Conservation (phyloP, 2,329 filamentous ascomycete species). For the Penicillium hordei region DNA sequence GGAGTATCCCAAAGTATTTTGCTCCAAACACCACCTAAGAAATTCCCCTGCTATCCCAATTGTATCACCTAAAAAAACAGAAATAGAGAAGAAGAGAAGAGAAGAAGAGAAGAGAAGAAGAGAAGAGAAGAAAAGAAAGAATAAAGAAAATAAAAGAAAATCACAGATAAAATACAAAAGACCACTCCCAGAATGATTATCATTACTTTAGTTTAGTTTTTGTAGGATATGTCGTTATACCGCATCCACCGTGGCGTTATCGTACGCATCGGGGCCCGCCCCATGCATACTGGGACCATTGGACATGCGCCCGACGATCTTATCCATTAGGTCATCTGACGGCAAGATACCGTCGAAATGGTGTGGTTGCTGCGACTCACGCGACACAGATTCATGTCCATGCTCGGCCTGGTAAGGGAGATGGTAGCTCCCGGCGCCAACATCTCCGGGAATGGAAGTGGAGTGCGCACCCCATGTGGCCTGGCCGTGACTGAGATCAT, state of each 20-base stretch:
- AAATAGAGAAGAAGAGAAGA: background rate
- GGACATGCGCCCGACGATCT: conserved; percentile 38
- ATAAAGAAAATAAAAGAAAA: conserved; percentile 12
- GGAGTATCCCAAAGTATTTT: background rate
- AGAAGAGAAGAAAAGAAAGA: conserved; percentile 10
- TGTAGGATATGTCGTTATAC: conserved; percentile 24
- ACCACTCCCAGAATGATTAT: conserved; percentile 27
- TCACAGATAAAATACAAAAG: conserved; percentile 16
- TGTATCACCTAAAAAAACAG: background rate
- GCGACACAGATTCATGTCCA: conserved; percentile 31
- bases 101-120: background rate
- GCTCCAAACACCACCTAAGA: background rate
- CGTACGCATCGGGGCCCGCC: conserved; percentile 37
- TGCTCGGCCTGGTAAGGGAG: conserved; percentile 35
- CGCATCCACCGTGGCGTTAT: conserved; percentile 34
- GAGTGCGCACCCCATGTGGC: conserved; percentile 34
- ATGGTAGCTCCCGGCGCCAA: conserved; percentile 32
- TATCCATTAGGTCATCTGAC: conserved; percentile 40
- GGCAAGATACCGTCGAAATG: conserved; percentile 36
- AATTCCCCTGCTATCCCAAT: background rate
- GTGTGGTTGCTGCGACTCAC: conserved; percentile 35
- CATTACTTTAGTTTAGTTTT: conserved; percentile 27
- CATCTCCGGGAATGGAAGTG: conserved; percentile 33
- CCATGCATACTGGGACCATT: conserved; percentile 36
- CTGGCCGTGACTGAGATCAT: conserved; percentile 36